These are phyloP conservation scores for Termitomyces sp. DNA, from an alignment of 768 basidiomycete genomes.

Conservation along the genomic window DNA sequence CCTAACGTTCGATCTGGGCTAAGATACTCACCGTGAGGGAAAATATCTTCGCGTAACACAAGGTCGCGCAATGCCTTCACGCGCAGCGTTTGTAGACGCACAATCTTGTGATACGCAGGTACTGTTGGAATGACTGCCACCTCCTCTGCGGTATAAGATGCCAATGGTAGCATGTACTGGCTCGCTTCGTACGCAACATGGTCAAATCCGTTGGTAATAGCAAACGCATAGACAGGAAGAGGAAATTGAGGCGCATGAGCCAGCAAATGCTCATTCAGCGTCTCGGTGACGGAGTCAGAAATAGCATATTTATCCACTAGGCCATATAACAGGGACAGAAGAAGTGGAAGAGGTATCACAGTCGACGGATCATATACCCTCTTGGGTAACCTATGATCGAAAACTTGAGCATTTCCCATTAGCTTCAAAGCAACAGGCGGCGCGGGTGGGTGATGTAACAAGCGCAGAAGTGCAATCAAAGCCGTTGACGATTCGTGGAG, in stretches of 20 bases:
- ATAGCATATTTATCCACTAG: constrained; percentile 69
- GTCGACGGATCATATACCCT: constrained; percentile 38
- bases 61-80: constrained; percentile 49
- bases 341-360: constrained; percentile 63
- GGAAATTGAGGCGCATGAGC: constrained; percentile 49
- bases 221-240: constrained; percentile 62
- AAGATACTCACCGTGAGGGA: constrained; percentile 54
- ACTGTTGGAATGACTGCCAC: constrained; percentile 54
- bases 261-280: constrained; percentile 49
- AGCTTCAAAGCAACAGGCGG: constrained; percentile 35
- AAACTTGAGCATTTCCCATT: constrained; percentile 25
- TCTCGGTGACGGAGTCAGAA: constrained; percentile 37
- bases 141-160: constrained; percentile 48
- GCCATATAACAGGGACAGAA: constrained; percentile 48
- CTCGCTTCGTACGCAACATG: constrained; percentile 55
- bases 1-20: neutral
- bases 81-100: constrained; percentile 56
- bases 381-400: constrained; percentile 26
- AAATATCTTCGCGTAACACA: constrained; percentile 58
- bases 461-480: constrained; percentile 48
- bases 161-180: constrained; percentile 56
- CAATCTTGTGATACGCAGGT: constrained; percentile 60
- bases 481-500: constrained; percentile 50
- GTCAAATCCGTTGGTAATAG: constrained; percentile 39
- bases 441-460: constrained; percentile 53